Base-by-base conservation (phyloP, 192 early-diverging fungal species). In the Ramicandelaber brevisporus region DNA sequence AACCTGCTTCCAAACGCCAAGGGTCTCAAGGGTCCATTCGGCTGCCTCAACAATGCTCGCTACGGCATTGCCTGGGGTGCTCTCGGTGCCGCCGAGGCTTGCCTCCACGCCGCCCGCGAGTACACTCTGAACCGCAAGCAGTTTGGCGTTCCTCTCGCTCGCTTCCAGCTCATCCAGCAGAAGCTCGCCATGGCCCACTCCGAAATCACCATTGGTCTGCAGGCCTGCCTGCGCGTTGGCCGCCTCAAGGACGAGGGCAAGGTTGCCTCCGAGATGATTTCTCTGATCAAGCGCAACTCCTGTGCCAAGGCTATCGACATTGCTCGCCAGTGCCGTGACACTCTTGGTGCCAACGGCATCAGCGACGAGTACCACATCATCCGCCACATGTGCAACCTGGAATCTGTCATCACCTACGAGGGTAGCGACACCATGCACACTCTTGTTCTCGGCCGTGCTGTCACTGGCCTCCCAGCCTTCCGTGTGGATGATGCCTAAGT, bases 61-160 rank as follows among this genome's bases (percentile, higher is more conserved):
- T 90, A 70, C 39, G 90, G 90, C 27, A 97, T 97, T 37, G 58
- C 86, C 3, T 97, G 90, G 90, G 90, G 90, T 37, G 77, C 79
- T 4, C 47, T 97, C 21, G 90, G 90, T 18, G 81, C 90, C 21
- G 88, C 90, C 18, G 87, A 97, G 51, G 63, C 63, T 41, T 97
- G 90, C 38, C 57, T 97, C 27, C 46, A 53, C 14, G 65, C 83
- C 47, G 87, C 90, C 2, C 63, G 88, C 36, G 69, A 82, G 21
- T 97, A 97, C 40, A 73, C 81, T 4, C 43, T 92, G 30, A 63
- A 85, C 33, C 66, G 87, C 33, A 69, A 72, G 46, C 90, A 97
- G 55, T 97, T 97, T 46, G 80, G 80, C 23, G 65, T 68, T 2
- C 90, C 90, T 12, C 56, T 97, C 37, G 84, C 84, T 2, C 53